Evolutionary conservation across 202 grass and related monocot species (phyloP).

Genomic region (Elaeis oleifera): DNA sequence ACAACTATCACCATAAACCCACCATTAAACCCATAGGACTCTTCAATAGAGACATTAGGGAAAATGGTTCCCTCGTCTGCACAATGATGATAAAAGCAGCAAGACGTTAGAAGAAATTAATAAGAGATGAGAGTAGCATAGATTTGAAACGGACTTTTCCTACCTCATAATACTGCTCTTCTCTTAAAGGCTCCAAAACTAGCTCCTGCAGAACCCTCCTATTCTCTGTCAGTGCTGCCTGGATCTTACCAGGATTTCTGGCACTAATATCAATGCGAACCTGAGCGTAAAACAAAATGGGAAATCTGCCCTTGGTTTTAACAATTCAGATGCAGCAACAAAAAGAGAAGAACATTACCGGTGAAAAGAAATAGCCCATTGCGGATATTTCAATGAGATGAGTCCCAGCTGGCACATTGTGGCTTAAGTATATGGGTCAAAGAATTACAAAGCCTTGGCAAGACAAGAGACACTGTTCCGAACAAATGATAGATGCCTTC

Average conservation of each 20-base stretch:
- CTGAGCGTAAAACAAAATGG: constrained; percentile 30
- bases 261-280: constrained; percentile 93
- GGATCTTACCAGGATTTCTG: constrained; percentile 94
- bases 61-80: constrained; percentile 80
- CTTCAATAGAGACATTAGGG: constrained; percentile 80
- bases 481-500: not conserved
- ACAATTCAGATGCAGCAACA: constrained; percentile 15
- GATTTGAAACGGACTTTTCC: too few species aligned
- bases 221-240: constrained; percentile 90
- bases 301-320: constrained; percentile 12
- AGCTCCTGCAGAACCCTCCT: constrained; percentile 75
- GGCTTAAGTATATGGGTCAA: constrained; percentile 57
- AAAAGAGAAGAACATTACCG: constrained; percentile 41
- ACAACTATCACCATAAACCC: constrained; percentile 87
- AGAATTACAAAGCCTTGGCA: constrained; percentile 13
- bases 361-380: constrained; percentile 92
- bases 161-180: constrained; percentile 94
- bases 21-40: constrained; percentile 97
- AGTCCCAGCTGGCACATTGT: constrained; percentile 89
- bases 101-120: constrained; percentile 2
- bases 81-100: constrained; percentile 11
- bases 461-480: not conserved
- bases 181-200: constrained; percentile 80
- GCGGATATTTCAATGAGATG: constrained; percentile 89
- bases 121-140: constrained; percentile 20